Evolutionary conservation across 768 basidiomycete genomes (phyloP).

Genomic region (Imleria badia): DNA sequence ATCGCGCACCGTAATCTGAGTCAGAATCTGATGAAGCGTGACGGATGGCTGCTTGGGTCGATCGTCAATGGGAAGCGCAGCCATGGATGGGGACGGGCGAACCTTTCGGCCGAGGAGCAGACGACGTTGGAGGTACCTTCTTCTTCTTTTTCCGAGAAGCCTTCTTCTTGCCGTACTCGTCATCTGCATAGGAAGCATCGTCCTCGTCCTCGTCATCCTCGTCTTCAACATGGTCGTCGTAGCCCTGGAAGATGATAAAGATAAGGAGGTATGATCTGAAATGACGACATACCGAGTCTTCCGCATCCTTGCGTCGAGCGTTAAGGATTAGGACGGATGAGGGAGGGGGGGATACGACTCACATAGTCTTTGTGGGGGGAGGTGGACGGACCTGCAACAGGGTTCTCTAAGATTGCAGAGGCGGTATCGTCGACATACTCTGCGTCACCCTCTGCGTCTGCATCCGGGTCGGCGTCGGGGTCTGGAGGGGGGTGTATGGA

Average conservation of each 20-base stretch:
- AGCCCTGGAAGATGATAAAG: constrained; percentile 49
- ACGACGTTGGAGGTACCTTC: constrained; percentile 38
- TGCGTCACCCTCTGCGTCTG: constrained; percentile 43
- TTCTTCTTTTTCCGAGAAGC: constrained; percentile 68
- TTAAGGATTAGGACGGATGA: not conserved
- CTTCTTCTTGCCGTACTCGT: constrained; percentile 74
- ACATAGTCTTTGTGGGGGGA: constrained; percentile 62
- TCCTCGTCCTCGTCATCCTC: constrained; percentile 65
- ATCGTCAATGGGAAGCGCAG: constrained; percentile 4
- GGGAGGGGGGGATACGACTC: constrained; percentile 30
- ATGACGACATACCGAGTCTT: constrained; percentile 32
- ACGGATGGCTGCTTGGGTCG: constrained; percentile 45
- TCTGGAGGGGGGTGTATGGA: constrained; percentile 21
- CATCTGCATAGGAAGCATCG: constrained; percentile 77
- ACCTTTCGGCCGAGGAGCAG: constrained; percentile 61
- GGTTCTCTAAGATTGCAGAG: constrained; percentile 37
- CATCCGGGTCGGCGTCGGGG: constrained; percentile 47
- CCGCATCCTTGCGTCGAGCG: constrained; percentile 23
- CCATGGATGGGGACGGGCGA: constrained; percentile 13
- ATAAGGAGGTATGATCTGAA: constrained; percentile 6
- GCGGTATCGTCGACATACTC: constrained; percentile 39
- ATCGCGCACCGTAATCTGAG: constrained; percentile 82
- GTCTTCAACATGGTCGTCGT: constrained; percentile 51
- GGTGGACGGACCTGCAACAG: constrained; percentile 40
- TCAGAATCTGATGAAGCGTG: constrained; percentile 74